Evolutionary conservation across 2,329 filamentous ascomycete species (phyloP), one percentile per base, ranked within the genome.

Genomic region (Cladobotryum mycophilum): DNA sequence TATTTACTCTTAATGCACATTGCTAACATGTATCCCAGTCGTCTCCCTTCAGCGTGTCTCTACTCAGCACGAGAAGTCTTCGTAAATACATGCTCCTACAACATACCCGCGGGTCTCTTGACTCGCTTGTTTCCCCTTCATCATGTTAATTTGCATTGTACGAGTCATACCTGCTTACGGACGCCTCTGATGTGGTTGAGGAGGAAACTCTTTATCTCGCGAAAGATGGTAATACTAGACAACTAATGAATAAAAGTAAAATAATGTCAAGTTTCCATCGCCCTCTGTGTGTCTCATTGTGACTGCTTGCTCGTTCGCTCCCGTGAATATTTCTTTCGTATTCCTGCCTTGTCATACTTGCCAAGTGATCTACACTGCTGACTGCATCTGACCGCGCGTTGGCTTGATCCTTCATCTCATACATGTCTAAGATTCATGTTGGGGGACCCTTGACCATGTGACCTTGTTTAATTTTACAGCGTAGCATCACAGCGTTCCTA

Each of bases 11-110:
- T n/a, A 17, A 13, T 25, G 18, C 48, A 17, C 41, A 14, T 20
- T 47, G 60, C 80, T 86, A 80, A 86, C 67, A 79, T 60, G 1
- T 5, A 61, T 66, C 53, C 56, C 63, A 89, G 88, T 93, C 68
- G 88, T 95, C 66, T 90, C 87, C 54, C 79, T 95, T 69, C 88
- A 95, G 76, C 87, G 89, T 72, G 88, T 93, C 59, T 92, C 89
- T 49, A 93, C 87, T 55, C 88, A 93, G 74, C 89, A 95, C 77
- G 89, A 95, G 78, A 92, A 91, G 80, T 87, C 83, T 60, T 76
- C 83, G 71, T 91, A 86, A 69, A 68, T 64, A 50, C 6, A 30
- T 30, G 54, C 60, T 55, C 52, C 52, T 49, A 58, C 60, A 64
- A 67, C 67, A 70, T 71, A 70, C 64, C 67, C 67, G 64, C 62